These are phyloP conservation scores for Jamesozyma jinghongensis DNA, from an alignment of 805 yeast species.

Conservation along the genomic window DNA sequence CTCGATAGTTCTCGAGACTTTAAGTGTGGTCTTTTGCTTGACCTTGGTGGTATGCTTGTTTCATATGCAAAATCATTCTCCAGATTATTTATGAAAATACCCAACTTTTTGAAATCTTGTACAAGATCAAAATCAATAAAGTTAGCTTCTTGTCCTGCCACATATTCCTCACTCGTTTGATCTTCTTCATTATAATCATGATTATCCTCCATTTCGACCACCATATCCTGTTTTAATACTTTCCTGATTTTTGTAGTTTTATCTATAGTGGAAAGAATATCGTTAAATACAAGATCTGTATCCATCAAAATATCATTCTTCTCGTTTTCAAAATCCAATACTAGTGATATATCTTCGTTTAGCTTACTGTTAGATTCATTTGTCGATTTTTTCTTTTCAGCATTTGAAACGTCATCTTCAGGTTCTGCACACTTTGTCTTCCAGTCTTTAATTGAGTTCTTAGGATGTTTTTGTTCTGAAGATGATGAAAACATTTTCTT, in stretches of 20 bases:
- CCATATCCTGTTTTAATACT: neutral
- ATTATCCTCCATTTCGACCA: neutral
- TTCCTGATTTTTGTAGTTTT: neutral
- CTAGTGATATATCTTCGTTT: conserved; percentile 1
- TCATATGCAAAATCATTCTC: neutral
- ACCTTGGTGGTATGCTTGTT: conserved; percentile 18
- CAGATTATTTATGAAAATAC: conserved; percentile 11
- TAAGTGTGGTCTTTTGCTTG: conserved; percentile 19
- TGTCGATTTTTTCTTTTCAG: too few relatives aligned
- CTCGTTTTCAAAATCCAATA: conserved; percentile 3
- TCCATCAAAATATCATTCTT: conserved; percentile 19
- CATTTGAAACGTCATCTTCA: too few relatives aligned
- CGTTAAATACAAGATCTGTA: conserved; percentile 25
- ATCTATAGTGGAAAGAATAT: conserved; percentile 12
- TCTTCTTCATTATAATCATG: neutral
- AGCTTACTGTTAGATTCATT: too few relatives aligned
- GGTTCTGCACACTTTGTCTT: too few relatives aligned
- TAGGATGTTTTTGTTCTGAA: too few relatives aligned
- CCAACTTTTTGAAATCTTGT: conserved; percentile 17
- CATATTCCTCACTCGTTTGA: neutral
- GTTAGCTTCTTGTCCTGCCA: neutral
- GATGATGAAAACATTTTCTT: too few relatives aligned
- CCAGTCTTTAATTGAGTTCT: too few relatives aligned
- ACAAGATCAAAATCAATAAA: conserved; percentile 15
- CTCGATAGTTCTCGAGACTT: conserved; percentile 13